Conservation (phyloP, 139 green algal species). For the Chlamydomonas asymmetrica region DNA sequence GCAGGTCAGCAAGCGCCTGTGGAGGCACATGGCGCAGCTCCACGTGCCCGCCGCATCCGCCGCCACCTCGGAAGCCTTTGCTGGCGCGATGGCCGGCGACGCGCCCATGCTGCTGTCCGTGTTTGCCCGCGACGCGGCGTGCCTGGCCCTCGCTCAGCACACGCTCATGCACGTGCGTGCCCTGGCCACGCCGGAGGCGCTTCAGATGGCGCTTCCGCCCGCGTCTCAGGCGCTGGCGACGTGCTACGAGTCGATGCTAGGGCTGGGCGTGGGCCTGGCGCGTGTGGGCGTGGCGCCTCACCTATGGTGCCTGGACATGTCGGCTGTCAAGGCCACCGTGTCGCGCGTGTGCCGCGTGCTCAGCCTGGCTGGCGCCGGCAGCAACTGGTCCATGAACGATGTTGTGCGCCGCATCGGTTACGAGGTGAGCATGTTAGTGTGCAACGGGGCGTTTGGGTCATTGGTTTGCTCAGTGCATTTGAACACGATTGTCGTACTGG, state of each 20-base stretch:
- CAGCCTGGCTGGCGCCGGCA: too few relatives aligned
- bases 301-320: constrained; percentile 22
- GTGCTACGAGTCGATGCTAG: constrained; percentile 6
- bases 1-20: constrained; percentile 30
- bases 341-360: constrained; percentile 15
- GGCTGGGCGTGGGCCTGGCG: background rate
- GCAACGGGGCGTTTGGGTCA: too few relatives aligned
- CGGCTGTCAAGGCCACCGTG: constrained; percentile 1
- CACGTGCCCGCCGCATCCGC: constrained; percentile 30
- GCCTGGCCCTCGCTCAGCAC: constrained; percentile 24
- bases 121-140: constrained; percentile 13
- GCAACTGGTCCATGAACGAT: too few relatives aligned
- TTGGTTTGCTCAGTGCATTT: too few relatives aligned
- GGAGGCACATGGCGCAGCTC: constrained; percentile 29
- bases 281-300: constrained; percentile 8
- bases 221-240: constrained; percentile 9
- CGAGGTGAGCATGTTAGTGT: too few relatives aligned
- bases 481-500: too few relatives aligned
- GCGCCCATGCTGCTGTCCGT: background rate
- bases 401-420: too few relatives aligned
- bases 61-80: too few relatives aligned
- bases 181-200: constrained; percentile 5
- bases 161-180: constrained; percentile 17
- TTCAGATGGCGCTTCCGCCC: constrained; percentile 7
- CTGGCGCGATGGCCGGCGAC: too few relatives aligned